Base-by-base conservation (phyloP, 1,284 basidiomycete genomes). In the Wolfiporia cocos region DNA sequence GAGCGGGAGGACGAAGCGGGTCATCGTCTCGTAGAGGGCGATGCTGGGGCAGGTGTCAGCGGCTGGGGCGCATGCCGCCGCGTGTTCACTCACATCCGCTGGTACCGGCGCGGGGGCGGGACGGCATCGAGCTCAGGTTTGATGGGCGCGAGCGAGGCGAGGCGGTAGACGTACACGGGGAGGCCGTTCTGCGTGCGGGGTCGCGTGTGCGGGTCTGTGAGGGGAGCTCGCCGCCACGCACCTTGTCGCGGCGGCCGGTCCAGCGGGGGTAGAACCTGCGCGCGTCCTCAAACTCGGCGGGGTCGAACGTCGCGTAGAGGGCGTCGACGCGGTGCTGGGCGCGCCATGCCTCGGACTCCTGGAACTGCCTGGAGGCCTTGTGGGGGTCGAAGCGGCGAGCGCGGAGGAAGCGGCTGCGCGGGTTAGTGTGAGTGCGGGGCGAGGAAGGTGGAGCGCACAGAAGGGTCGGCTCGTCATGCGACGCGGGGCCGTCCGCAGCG, bases 231-330 rank as follows among this genome's bases (percentile, higher is more conserved):
- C 11, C 19, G 26, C n/a, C 11, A 37, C 26, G 30, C 36, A 58
- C 85, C 67, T 80, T 85, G 56, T 87, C 81, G 54, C 85, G 67
- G 42, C 81, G 68, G 2, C 86, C 86, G 1, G 85, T 89, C 84
- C 84, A 89, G 26, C 81, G 70, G 2, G 86, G 83, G 63, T 88
- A 88, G 47, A 80, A 86, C 39, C 69, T 66, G 56, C 75, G 75
- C 3, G 76, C 61, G 19, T 56, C 55, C 55, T 81, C 76, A 47
- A 88, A 70, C 51, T 88, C 86, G 10, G 69, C 69, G 0, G 63
- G 39, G 19, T 73, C 69, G 51, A 86, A 81, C 2, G 68, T 68
- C 14, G 69, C 67, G 59, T 76, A 88, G n/a, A 87, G 61, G 14
- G 68, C 65, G 28, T 76, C 68, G 7, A 89, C 78, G 32, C 74